Conservation (phyloP, 2,329 filamentous ascomycete species). For the Rhynchosporium agropyri region DNA sequence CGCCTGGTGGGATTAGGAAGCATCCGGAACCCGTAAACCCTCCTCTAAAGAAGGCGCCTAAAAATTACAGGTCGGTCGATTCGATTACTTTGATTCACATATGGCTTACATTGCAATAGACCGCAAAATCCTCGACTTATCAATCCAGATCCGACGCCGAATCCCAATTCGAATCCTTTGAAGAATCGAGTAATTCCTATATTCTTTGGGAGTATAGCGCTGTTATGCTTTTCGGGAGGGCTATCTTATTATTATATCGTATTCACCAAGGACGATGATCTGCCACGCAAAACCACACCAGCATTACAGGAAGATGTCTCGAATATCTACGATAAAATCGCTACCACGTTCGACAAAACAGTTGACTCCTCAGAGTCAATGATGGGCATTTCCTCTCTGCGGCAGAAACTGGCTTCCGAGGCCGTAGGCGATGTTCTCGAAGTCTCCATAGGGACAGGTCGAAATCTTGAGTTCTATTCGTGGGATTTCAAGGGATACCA, state of each 20-base stretch:
- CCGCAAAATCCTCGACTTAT: constrained; percentile 26
- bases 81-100: not conserved
- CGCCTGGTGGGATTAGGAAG: constrained; percentile 3
- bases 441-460: constrained; percentile 63
- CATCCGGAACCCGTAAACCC: not conserved
- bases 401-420: constrained; percentile 51
- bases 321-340: constrained; percentile 43
- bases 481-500: constrained; percentile 48
- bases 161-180: constrained; percentile 30
- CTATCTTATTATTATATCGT: constrained; percentile 13
- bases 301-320: constrained; percentile 40
- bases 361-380: constrained; percentile 60
- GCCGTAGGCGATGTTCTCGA: constrained; percentile 63
- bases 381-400: constrained; percentile 57
- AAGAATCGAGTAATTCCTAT: constrained; percentile 35
- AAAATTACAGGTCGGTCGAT: constrained; percentile 24
- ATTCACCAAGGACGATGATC: constrained; percentile 20
- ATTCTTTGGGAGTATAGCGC: constrained; percentile 27
- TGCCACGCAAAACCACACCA: constrained; percentile 33
- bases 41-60: not conserved
- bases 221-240: constrained; percentile 12
- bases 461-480: constrained; percentile 62
- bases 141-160: constrained; percentile 4
- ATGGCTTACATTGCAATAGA: constrained; percentile 23
- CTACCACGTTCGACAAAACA: constrained; percentile 59